phyloP scores from a whole-genome alignment of 1,139 yeast genomes.

The Saccharomycopsis phalli region DNA sequence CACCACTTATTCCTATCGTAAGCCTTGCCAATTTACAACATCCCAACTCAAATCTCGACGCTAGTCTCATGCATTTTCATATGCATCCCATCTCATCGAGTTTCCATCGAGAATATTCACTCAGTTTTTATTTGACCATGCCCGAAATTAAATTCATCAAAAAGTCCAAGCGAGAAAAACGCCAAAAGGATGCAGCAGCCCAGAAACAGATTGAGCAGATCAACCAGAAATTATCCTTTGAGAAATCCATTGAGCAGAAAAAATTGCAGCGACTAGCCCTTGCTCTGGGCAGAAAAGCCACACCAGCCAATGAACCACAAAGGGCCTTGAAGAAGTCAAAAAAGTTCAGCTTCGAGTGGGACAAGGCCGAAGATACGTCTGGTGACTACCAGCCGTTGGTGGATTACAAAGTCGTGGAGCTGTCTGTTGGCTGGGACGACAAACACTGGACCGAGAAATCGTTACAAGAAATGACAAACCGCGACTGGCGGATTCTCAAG shows the following conservation, averaged over 20 bases:
- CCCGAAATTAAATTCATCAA: constrained; percentile 16
- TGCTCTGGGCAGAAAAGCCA: background rate
- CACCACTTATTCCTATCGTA: too few relatives aligned
- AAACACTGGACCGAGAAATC: constrained; percentile 68
- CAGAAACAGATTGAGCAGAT: constrained; percentile 2
- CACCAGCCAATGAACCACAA: background rate
- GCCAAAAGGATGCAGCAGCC: constrained; percentile 8
- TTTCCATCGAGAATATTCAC: too few relatives aligned
- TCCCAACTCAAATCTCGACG: too few relatives aligned
- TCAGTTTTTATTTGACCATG: too few relatives aligned
- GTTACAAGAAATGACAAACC: constrained; percentile 52
- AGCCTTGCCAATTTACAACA: too few relatives aligned
- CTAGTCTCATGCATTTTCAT: too few relatives aligned
- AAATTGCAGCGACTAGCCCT: constrained; percentile 1
- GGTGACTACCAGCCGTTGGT: constrained; percentile 36
- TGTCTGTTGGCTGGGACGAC: constrained; percentile 23
- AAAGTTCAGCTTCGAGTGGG: constrained; percentile 69
- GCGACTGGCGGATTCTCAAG: constrained; percentile 86
- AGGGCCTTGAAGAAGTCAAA: constrained; percentile 16
- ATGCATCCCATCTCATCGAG: too few relatives aligned
- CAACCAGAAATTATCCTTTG: constrained; percentile 1
- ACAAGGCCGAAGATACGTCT: constrained; percentile 56
- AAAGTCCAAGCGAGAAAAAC: constrained; percentile 17
- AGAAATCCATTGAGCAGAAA: background rate
- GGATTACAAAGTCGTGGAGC: constrained; percentile 14